Evolutionary conservation across 1,284 basidiomycete genomes (phyloP).

Genomic region (Pseudozyma sp.): DNA sequence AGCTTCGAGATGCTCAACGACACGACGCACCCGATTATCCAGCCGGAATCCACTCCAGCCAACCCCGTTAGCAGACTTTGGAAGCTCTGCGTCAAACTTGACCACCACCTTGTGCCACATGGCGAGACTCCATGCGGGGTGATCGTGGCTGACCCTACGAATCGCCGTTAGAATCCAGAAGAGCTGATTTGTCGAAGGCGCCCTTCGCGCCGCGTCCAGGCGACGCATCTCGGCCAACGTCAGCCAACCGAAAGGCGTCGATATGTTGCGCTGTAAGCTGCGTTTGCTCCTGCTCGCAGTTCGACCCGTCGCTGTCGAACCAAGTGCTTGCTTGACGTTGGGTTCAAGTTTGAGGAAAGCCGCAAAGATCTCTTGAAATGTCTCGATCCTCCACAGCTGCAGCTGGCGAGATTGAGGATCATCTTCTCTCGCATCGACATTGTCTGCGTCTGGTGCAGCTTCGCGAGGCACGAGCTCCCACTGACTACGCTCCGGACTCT

Average conservation of each 20-base stretch:
- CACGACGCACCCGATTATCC: slow-evolving; percentile 34
- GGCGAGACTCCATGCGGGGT: slow-evolving; percentile 39
- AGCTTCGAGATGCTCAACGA: slow-evolving; percentile 27
- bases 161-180: slow-evolving; percentile 48
- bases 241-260: slow-evolving; percentile 20
- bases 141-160: slow-evolving; percentile 38
- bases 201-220: slow-evolving; percentile 17
- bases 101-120: slow-evolving; percentile 37
- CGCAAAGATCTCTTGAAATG: slow-evolving; percentile 43
- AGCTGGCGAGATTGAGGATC: slow-evolving; percentile 10
- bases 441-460: not conserved
- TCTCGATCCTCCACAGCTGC: slow-evolving; percentile 33
- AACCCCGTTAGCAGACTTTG: not conserved
- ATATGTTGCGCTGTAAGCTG: slow-evolving; percentile 9
- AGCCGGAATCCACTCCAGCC: slow-evolving; percentile 22
- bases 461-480: slow-evolving; percentile 15
- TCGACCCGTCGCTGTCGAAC: not conserved
- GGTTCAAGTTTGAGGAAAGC: slow-evolving; percentile 34
- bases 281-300: not conserved
- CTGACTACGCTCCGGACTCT: slow-evolving; percentile 15
- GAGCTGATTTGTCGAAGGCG: slow-evolving; percentile 39
- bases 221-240: slow-evolving; percentile 21
- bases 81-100: slow-evolving; percentile 18
- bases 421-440: not conserved
- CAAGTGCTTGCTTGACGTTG: slow-evolving; percentile 9